Conservation (phyloP, 306 rosid genomes). For the Hylodesmum podocarpum region DNA sequence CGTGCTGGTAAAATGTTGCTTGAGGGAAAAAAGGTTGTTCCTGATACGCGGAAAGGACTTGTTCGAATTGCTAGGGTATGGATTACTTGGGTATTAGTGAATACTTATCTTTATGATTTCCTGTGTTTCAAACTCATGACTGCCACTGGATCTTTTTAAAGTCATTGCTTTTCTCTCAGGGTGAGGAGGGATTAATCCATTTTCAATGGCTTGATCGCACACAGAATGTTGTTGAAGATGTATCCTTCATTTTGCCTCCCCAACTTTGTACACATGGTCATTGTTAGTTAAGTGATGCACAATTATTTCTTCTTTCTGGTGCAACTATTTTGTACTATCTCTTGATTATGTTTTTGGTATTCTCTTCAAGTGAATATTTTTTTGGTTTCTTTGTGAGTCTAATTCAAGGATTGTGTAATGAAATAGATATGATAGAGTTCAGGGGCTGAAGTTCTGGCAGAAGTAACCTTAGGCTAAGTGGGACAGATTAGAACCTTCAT, state of each 20-base stretch:
- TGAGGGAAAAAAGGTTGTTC: conserved; percentile 70
- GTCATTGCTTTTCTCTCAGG: conserved; percentile 48
- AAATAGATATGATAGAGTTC: neutral
- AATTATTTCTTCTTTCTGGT: neutral
- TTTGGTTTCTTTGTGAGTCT: neutral
- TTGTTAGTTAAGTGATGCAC: neutral
- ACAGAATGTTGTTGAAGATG: conserved; percentile 79
- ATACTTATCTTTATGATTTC: neutral
- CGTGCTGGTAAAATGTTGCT: conserved; percentile 92
- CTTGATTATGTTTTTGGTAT: neutral
- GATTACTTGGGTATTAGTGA: neutral
- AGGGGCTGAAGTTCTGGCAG: neutral
- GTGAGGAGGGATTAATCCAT: conserved; percentile 87
- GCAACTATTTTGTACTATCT: neutral
- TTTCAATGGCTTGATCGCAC: conserved; percentile 95
- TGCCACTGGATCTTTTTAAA: neutral
- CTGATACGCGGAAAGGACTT: conserved; percentile 86
- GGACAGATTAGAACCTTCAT: neutral
- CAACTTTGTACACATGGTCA: neutral
- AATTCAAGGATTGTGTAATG: neutral
- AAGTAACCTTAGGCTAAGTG: neutral
- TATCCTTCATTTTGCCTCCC: conserved; percentile 53
- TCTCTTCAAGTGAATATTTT: neutral
- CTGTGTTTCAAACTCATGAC: neutral
- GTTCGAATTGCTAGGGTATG: conserved; percentile 87